Evolutionary conservation across 225 moss, liverwort and hornwort genomes (phyloP), one percentile per base, ranked within the genome.

Genomic region (Polytrichum formosum): DNA sequence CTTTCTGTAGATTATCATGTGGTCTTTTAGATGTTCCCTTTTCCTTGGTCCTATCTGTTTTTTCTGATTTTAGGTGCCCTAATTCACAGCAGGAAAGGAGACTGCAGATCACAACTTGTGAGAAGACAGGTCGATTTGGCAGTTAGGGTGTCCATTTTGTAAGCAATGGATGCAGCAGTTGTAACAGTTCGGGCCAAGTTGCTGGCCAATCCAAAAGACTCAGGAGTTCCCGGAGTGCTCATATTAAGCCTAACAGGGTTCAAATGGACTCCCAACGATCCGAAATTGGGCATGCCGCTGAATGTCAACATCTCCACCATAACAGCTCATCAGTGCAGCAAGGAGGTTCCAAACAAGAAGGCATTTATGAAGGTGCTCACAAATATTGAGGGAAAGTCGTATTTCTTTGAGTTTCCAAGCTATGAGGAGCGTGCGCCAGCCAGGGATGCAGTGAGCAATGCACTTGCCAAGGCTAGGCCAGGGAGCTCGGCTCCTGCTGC

Each of bases 311-410:
- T 91, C 54, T 37, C 58, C n/a, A 80, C 78, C 22, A 87, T 97
- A 26, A 88, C 77, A 65, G 81, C 81, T 19, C 96, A 91, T 65
- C 91, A 90, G 65, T 90, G 83, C 60, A 94, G 83, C 71, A 97
- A 92, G 83, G 91, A 90, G 75, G 67, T 81, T 6, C 87, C 80
- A 5, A 82, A 89, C 62, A 92, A 88, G 82, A 92, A 92, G 62
- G 96, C 92, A 20, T 67, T 97, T 8, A 79, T 97, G 83, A 97
- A 97, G 68, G 59, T 97, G 75, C 73, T 81, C 53, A 91, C 90
- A 37, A 91, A 93, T n/a, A 72, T 77, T 6, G 92, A 93, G 58
- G 84, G 83, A 53, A 88, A 74, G 72, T 89, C 86, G 8, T 92
- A 81, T 70, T 78, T 94, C 46, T 97, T 97, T 68, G 92, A 92